A percentile compares a stretch with the other conserved stretches of the same genome.
Conservation (phyloP, 257 asterid species). For the Oldenlandia corymbosa region DNA sequence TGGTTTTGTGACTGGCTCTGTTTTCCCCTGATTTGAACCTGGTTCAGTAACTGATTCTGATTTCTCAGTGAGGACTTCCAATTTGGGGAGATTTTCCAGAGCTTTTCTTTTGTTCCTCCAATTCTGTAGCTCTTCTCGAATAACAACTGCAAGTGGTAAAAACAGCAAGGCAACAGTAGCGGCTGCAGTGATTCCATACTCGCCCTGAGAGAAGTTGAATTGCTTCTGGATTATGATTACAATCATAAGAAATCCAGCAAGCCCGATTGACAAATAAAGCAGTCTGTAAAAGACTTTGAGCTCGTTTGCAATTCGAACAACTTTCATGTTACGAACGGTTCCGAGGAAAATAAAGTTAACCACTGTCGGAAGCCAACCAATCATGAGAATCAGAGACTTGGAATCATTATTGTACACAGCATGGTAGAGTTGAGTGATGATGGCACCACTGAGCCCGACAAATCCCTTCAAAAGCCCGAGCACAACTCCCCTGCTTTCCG, state of each 20-base stretch:
- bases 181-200: constrained; percentile 16
- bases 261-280: constrained; percentile 29
- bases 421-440: constrained; percentile 30
- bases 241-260: constrained; percentile 37
- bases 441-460: constrained; percentile 40
- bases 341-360: constrained; percentile 26
- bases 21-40: not conserved
- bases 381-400: constrained; percentile 25
- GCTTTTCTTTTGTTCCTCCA: constrained; percentile 24
- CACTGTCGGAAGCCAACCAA: constrained; percentile 39
- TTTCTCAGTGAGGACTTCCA: constrained; percentile 29
- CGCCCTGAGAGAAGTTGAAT: constrained; percentile 7
- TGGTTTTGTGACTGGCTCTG: not conserved
- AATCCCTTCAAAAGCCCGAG: constrained; percentile 39
- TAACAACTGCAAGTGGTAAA: constrained; percentile 24
- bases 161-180: constrained; percentile 19
- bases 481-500: constrained; percentile 43
- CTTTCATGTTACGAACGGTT: constrained; percentile 27
- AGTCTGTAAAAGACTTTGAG: constrained; percentile 30
- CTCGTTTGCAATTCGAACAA: constrained; percentile 22
- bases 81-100: constrained; percentile 16
- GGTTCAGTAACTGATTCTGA: too few relatives aligned
- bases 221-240: constrained; percentile 26
- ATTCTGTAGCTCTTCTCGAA: constrained; percentile 22
- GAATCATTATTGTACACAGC: constrained; percentile 30